These are phyloP conservation scores for Tremellales sp. DNA, from an alignment of 1,284 basidiomycete genomes.

Conservation along the genomic window DNA sequence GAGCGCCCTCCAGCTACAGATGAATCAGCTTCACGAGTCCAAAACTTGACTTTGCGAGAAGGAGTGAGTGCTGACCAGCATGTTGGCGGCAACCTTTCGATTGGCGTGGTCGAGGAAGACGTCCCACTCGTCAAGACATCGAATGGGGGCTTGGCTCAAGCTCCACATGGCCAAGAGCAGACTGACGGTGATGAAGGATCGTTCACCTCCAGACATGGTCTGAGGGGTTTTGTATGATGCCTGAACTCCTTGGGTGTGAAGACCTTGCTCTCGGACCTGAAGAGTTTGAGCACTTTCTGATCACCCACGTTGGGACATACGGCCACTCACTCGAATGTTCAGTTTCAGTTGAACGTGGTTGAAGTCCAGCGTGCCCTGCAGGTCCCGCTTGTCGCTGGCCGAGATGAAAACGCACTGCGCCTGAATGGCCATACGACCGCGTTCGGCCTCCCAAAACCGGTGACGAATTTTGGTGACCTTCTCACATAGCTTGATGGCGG, in stretches of 20 bases:
- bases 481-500: no score
- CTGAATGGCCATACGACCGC: constrained; percentile 75
- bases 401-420: constrained; percentile 77
- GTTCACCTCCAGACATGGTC: constrained; percentile 81
- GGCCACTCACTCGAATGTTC: constrained; percentile 59
- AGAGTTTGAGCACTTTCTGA: neutral
- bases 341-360: constrained; percentile 69
- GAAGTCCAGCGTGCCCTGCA: constrained; percentile 72
- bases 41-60: neutral
- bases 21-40: constrained; percentile 8
- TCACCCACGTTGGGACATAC: neutral
- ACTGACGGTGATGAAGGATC: constrained; percentile 95
- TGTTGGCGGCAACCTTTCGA: constrained; percentile 81
- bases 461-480: constrained; percentile 63
- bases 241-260: constrained; percentile 5
- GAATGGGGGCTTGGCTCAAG: constrained; percentile 84
- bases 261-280: constrained; percentile 12
- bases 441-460: constrained; percentile 78
- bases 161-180: constrained; percentile 92
- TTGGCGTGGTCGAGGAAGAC: constrained; percentile 97
- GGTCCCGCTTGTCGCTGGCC: constrained; percentile 78
- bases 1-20: constrained; percentile 79
- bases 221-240: constrained; percentile 63
- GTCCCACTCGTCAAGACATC: constrained; percentile 86
- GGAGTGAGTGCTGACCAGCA: constrained; percentile 63